phyloP scores from a whole-genome alignment of 176 grass and related monocot species.

The Paspalum vaginatum region DNA sequence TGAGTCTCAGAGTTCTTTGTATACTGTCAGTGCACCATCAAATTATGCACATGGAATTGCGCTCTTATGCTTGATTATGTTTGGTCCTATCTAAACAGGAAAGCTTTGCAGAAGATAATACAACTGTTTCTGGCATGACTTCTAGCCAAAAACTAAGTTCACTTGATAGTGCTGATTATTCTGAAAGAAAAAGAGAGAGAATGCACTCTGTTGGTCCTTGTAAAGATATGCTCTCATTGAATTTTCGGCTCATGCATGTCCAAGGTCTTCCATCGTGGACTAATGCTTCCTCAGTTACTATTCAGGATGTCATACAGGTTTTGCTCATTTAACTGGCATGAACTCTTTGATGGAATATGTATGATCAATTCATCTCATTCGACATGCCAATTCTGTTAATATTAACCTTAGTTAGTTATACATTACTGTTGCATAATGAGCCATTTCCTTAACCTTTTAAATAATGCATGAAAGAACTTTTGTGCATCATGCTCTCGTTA shows the following conservation, averaged over 20 bases:
- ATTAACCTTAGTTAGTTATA: slow-evolving; percentile 4
- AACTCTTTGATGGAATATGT: not conserved
- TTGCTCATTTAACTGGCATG: not conserved
- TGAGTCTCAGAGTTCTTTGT: not conserved
- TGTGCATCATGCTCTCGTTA: not conserved
- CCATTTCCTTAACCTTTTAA: slow-evolving; percentile 9
- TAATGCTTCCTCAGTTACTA: slow-evolving; percentile 69
- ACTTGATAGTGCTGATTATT: slow-evolving; percentile 40
- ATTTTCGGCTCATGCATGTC: slow-evolving; percentile 77
- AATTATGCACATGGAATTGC: not conserved
- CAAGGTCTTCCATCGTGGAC: slow-evolving; percentile 85
- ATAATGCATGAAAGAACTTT: not conserved
- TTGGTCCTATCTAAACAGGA: slow-evolving; percentile 33
- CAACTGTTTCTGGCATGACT: slow-evolving; percentile 18
- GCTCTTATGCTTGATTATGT: not conserved
- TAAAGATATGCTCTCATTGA: slow-evolving; percentile 50
- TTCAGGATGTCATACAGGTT: slow-evolving; percentile 91
- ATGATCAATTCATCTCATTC: slow-evolving; percentile 1
- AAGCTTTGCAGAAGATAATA: slow-evolving; percentile 37
- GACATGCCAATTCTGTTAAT: not conserved
- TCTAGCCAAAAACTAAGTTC: slow-evolving; percentile 32
- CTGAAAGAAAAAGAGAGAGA: slow-evolving; percentile 40
- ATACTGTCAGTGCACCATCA: not conserved
- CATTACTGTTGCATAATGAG: not conserved
- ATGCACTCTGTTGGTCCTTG: slow-evolving; percentile 40